phyloP scores from a whole-genome alignment of 495 filamentous ascomycete species.

The Talaromyces borbonicus region DNA sequence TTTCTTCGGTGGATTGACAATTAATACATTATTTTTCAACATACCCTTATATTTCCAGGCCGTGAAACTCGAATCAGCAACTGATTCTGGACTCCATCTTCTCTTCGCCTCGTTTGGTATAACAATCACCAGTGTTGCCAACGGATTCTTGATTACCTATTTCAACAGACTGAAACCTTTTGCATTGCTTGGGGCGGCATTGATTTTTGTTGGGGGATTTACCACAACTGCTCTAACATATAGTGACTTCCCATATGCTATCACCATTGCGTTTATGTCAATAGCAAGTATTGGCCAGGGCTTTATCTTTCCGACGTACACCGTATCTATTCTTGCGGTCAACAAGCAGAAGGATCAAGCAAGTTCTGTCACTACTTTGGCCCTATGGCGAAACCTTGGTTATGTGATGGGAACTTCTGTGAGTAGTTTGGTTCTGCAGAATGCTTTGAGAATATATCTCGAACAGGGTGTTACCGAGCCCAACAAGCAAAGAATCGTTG shows the following conservation, averaged over 20 bases:
- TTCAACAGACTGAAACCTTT: slow-evolving; percentile 55
- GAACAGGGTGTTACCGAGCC: slow-evolving; percentile 44
- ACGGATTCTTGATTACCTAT: slow-evolving; percentile 62
- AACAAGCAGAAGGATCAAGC: slow-evolving; percentile 63
- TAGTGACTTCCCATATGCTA: slow-evolving; percentile 41
- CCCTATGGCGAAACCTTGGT: slow-evolving; percentile 58
- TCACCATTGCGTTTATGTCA: slow-evolving; percentile 54
- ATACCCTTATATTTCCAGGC: slow-evolving; percentile 74
- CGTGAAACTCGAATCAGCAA: slow-evolving; percentile 61
- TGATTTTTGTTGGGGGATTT: slow-evolving; percentile 45
- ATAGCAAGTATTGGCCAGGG: slow-evolving; percentile 55
- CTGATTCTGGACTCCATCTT: slow-evolving; percentile 61
- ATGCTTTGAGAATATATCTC: slow-evolving; percentile 51
- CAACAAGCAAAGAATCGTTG: slow-evolving; percentile 41
- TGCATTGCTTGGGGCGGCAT: slow-evolving; percentile 44
- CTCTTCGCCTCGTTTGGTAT: slow-evolving; percentile 48
- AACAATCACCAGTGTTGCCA: slow-evolving; percentile 49
- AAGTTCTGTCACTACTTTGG: slow-evolving; percentile 61
- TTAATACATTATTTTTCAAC: slow-evolving; percentile 68
- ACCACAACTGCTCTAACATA: slow-evolving; percentile 40
- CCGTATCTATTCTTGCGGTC: slow-evolving; percentile 59
- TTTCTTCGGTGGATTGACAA: slow-evolving; percentile 51
- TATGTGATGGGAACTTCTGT: slow-evolving; percentile 60
- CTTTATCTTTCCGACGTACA: slow-evolving; percentile 52
- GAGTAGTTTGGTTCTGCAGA: slow-evolving; percentile 68